Evolutionary conservation across 1,284 basidiomycete genomes (phyloP), one percentile per base, ranked within the genome.

Genomic region (Malassezia obtusa): DNA sequence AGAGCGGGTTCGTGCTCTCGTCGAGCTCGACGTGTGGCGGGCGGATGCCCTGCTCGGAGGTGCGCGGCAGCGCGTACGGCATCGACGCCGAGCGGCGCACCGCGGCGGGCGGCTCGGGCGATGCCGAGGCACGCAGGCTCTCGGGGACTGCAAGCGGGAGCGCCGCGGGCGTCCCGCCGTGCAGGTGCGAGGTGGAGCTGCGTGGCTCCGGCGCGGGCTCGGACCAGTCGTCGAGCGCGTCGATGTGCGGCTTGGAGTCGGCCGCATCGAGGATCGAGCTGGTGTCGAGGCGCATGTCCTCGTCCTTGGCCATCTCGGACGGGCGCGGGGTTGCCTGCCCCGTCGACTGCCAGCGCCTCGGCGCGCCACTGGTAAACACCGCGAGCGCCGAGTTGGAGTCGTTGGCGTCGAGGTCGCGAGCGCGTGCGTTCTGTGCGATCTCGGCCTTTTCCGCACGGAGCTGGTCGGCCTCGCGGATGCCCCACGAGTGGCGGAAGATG

Each of bases 401-500:
- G 28, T 44, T 9, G 17, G 9, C n/a, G 32, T 28, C 35, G 0
- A 22, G 22, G 17, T 57, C 49, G 33, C 54, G 49, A 15, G 44
- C 49, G 25, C 49, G 45, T 10, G 31, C 25, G 10, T 25, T 25
- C 10, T 33, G 30, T 2, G 52, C 52, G n/a, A 50, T 48, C 2
- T 24, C 40, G 21, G 39, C 46, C 49, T 75, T 71, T 11, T 58
- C 54, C 6, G 31, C 45, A 26, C 76, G 62, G 58, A 77, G 51
- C 36, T 54, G 52, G 24, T 69, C 57, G 17, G 75, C 74, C 50
- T 72, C 74, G 28, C 61, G 50, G 38, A 79, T 75, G 17, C 77
- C 77, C 62, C 77, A 79, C 45, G 75, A 77, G 43, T 75, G 64
- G 33, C 65, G 58, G 57, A 79, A 79, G 22, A 79, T 61, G 46